A percentile compares a stretch with the other conserved stretches of the same genome.
phyloP scores from a whole-genome alignment of 352 stramenopile species.

The Phytophthora sojae region DNA sequence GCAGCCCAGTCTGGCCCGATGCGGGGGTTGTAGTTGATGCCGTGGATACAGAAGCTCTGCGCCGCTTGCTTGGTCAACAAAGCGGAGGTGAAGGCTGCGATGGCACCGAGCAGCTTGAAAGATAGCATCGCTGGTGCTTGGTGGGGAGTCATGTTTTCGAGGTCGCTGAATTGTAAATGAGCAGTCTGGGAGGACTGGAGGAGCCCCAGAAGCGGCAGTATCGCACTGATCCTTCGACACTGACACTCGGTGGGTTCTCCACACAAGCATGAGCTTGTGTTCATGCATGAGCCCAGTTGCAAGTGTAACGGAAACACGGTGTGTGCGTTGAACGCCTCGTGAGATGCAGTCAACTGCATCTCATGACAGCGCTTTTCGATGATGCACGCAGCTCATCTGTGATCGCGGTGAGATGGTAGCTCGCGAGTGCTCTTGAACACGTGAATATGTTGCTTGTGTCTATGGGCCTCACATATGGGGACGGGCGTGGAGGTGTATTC shows the following conservation, averaged over 20 bases:
- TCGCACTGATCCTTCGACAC: neutral
- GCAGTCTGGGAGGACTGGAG: neutral
- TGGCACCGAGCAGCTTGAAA: conserved; percentile 28
- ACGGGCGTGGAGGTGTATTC: too few relatives aligned
- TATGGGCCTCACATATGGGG: too few relatives aligned
- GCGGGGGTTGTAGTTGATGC: conserved; percentile 80
- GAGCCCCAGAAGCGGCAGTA: neutral
- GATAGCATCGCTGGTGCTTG: conserved; percentile 30
- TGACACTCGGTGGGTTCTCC: neutral
- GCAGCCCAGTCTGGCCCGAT: conserved; percentile 58
- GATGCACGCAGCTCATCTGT: too few relatives aligned
- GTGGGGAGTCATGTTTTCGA: conserved; percentile 17
- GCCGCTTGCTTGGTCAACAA: conserved; percentile 9
- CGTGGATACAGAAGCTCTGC: conserved; percentile 51
- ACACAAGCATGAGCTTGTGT: neutral
- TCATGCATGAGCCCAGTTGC: neutral
- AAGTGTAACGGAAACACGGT: conserved; percentile 16
- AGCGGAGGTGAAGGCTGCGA: conserved; percentile 13
- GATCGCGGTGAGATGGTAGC: too few relatives aligned
- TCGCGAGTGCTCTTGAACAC: too few relatives aligned
- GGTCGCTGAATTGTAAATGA: conserved; percentile 33
- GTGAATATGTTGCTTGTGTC: too few relatives aligned
- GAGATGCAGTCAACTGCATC: neutral
- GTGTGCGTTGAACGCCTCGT: neutral
- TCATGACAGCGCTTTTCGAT: neutral